Evolutionary conservation across 1,284 basidiomycete genomes (phyloP), one percentile per base, ranked within the genome.

Genomic region (Paramarasmius palmivorus): DNA sequence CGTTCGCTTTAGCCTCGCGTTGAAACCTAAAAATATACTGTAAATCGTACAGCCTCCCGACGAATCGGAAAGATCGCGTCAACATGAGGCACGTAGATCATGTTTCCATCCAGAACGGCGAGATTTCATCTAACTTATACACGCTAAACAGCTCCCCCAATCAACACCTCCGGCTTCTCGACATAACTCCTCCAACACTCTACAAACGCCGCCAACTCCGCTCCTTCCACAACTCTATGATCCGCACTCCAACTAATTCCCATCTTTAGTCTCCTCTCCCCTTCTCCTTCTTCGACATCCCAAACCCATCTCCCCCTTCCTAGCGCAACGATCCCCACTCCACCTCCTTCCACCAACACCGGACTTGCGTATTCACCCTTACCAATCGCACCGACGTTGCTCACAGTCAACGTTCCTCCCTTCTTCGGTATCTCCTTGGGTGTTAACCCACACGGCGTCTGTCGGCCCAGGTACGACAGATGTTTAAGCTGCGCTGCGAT

Each of bases 211-310:
- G 93, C 93, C 57, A 97, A 69, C 73, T 97, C 95, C 0, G 93
- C 94, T 5, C 95, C 95, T 68, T 97, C 94, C 7, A 96, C 87
- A 5, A 96, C 86, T 17, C 95, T 74, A 74, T 97, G 95, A 68
- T 97, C 95, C 29, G 90, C 95, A 60, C 85, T 88, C 90, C 93
- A 95, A 56, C 89, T 91, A 2, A 93, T 80, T 20, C 84, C 82
- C 46, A 93, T 72, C 70, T 86, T 85, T 56, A 95, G 69, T 61
- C 92, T 78, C 55, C 80, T 70, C 62, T 84, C 79, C 0, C 86
- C 88, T 19, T 68, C 62, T 32, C 65, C 68, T 34, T 61, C 59
- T 38, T 81, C 76, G 25, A 85, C 84, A 63, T 91, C 88, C 84
- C 77, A 86, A n/a, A 79, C 77, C 91, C 91, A 93, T 62, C 78